Conservation (phyloP, 192 early-diverging fungal species). For the Podila horticola region DNA sequence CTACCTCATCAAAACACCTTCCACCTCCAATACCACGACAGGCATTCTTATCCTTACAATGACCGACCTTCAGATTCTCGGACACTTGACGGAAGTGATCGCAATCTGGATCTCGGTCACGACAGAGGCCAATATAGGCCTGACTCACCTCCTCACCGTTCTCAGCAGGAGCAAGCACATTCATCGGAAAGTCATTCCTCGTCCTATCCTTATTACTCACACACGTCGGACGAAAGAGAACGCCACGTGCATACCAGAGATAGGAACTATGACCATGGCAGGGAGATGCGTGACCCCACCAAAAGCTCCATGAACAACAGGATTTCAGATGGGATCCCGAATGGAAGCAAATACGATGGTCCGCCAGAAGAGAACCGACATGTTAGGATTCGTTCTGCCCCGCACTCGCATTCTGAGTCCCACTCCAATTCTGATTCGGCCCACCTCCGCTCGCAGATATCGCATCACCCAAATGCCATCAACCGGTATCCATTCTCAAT, state of each 20-base stretch:
- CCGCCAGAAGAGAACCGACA: not conserved
- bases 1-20: too few species aligned
- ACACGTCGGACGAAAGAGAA: not conserved
- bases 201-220: too few species aligned
- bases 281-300: not conserved
- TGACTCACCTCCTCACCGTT: too few species aligned
- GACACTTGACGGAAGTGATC: too few species aligned
- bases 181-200: too few species aligned
- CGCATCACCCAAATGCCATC: conserved; percentile 40
- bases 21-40: too few species aligned
- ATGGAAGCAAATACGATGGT: not conserved
- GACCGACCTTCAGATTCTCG: too few species aligned
- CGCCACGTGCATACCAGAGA: not conserved
- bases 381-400: conserved; percentile 24
- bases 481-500: conserved; percentile 48
- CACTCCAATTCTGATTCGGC: not conserved
- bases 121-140: too few species aligned
- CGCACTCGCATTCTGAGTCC: conserved; percentile 10
- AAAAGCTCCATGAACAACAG: conserved; percentile 3
- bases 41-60: too few species aligned
- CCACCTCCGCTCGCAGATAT: not conserved
- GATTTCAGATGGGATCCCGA: not conserved
- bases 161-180: too few species aligned
- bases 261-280: not conserved
- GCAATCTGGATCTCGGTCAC: too few species aligned